Conservation (phyloP, 306 rosid genomes). For the Boehmeria nivea region DNA sequence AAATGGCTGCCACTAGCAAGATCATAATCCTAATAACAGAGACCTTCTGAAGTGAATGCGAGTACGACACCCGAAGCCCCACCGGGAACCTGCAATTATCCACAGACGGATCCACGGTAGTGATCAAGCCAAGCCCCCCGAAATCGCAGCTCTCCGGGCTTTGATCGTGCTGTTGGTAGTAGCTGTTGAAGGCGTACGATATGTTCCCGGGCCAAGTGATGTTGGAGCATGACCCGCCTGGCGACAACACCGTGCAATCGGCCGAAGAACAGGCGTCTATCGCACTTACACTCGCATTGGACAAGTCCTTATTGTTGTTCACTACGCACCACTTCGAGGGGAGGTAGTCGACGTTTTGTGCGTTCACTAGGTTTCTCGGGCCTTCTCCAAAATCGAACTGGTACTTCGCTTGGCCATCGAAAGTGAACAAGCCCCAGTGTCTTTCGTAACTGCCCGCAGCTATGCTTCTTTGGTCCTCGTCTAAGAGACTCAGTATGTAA, state of each 20-base stretch:
- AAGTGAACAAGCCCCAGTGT: constrained; percentile 93
- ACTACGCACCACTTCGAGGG: constrained; percentile 86
- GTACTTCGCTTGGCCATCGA: constrained; percentile 95
- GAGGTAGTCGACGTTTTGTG: constrained; percentile 74
- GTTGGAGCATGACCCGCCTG: constrained; percentile 83
- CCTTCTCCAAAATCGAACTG: constrained; percentile 55
- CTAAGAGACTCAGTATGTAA: constrained; percentile 71
- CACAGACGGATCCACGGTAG: constrained; percentile 75
- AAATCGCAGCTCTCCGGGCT: constrained; percentile 66
- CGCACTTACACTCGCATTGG: constrained; percentile 58
- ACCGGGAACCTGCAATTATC: constrained; percentile 69
- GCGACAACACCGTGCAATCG: constrained; percentile 69
- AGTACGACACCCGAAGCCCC: constrained; percentile 51
- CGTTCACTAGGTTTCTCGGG: constrained; percentile 51
- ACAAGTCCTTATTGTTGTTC: constrained; percentile 72
- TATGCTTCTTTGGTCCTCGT: constrained; percentile 74
- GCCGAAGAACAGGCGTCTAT: constrained; percentile 60
- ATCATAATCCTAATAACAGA: constrained; percentile 21
- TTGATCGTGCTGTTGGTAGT: constrained; percentile 88
- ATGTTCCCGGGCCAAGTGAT: constrained; percentile 76
- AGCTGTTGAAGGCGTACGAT: constrained; percentile 84
- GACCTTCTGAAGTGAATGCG: constrained; percentile 21
- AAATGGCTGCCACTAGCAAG: constrained; percentile 32
- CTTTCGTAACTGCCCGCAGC: constrained; percentile 64
- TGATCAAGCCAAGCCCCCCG: constrained; percentile 75